phyloP scores from a whole-genome alignment of 1,139 yeast species.

The Petasospora rhodanensis region DNA sequence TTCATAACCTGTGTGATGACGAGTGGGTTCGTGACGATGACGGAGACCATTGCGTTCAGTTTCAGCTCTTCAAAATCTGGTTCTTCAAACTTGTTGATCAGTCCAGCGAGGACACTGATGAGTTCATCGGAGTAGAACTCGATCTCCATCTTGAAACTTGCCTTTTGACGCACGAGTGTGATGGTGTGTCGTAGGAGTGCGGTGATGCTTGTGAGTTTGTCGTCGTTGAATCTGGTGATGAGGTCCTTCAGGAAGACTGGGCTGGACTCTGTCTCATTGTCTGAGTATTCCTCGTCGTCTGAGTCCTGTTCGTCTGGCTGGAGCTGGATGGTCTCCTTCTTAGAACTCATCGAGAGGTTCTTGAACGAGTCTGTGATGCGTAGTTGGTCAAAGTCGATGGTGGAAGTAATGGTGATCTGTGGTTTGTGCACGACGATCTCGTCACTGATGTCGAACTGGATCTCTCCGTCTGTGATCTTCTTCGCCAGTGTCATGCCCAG shows the following conservation, averaged over 20 bases:
- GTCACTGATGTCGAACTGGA: constrained; percentile 29
- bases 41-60: constrained; percentile 52
- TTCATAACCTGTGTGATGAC: constrained; percentile 36
- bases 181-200: constrained; percentile 28
- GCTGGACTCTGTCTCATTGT: constrained; percentile 14
- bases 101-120: constrained; percentile 38
- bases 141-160: constrained; percentile 30
- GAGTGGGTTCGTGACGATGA: constrained; percentile 45
- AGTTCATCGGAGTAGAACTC: constrained; percentile 44
- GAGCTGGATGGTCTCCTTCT: constrained; percentile 9
- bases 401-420: constrained; percentile 1
- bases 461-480: constrained; percentile 26
- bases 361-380: constrained; percentile 9
- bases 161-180: constrained; percentile 32
- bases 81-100: constrained; percentile 46
- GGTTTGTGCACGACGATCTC: constrained; percentile 22
- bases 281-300: constrained; percentile 17
- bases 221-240: constrained; percentile 23
- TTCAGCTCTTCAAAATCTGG: constrained; percentile 52
- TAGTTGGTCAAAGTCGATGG: constrained; percentile 24
- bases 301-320: constrained; percentile 13
- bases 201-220: constrained; percentile 13
- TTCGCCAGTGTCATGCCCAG: constrained; percentile 37
- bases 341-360: constrained; percentile 14
- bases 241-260: constrained; percentile 34